Base-by-base conservation (phyloP, 2,329 filamentous ascomycete species). In the Cryphonectria parasitica region DNA sequence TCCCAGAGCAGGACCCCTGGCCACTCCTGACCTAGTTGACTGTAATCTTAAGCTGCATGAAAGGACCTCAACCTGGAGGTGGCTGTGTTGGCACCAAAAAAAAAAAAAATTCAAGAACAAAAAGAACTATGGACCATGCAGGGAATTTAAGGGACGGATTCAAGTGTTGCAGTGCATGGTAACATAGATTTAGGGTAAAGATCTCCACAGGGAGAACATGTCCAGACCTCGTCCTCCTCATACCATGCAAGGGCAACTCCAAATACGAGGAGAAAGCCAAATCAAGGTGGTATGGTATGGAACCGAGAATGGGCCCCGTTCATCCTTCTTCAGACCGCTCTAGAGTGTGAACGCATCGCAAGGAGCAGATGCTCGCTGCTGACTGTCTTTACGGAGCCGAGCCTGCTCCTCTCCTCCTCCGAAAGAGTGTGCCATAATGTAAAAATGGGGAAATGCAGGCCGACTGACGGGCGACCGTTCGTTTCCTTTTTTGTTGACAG, bases 11-110 rank as follows among this genome's bases (percentile, higher is more conserved):
- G 56, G 58, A 39, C 58, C 58, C 58, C 58, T 61, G 31, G 34
- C 22, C 58, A n/a, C 22, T 61, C 58, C 58, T 61, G 58, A 34
- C 17, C 2, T 61, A 34, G 45, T 19, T 39, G 8, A 1, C 2
- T 61, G 58, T 61, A 61, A 61, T 61, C 39, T 61, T n/a, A 36
- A 34, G 19, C 58, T 61, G 58, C 58, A 61, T 61, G 10, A 39
- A 61, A 61, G 31, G 58, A 61, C 58, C 31, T 36, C 34, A 39
- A 61, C 58, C 58, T 61, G 58, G 58, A 34, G 58, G 58, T 61
- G 58, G 58, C 58, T 61, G 31, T 61, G 58, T 61, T 39, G 10
- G 34, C 17, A n/a, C 31, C 4, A 39, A 39, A 39, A 39, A 11
- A 39, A 1, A 11, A 19, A 19, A 6, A 17, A 19, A 43, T n/a